Evolutionary conservation across 257 asterid species (phyloP), one percentile per base, ranked within the genome.

Genomic region (Lantana camara): DNA sequence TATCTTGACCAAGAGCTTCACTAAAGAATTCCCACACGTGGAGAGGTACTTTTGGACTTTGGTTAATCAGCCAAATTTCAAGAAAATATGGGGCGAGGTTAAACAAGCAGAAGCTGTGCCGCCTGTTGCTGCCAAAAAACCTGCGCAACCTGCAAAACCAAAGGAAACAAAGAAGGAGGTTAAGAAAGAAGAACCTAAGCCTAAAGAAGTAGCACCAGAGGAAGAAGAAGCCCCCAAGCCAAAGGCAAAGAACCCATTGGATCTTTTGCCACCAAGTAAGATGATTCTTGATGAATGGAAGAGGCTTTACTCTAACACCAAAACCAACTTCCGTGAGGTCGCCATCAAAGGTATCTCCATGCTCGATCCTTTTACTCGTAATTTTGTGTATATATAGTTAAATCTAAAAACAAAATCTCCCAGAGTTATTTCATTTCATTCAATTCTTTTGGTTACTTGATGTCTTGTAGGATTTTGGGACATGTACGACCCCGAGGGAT

Each of bases 241-340:
- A 1, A 93, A 89, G 79, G 72, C 97, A 34, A 90, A 90, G 85
- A 93, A 93, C 69, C 96, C 98, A 3, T 77, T 93, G 69, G 98
- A 93, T 74, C 95, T 93, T 46, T 70, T 93, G 82, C 98, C 98
- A 30, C 97, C 98, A 15, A 93, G 98, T 37, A 69, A 46, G 70
- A 89, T 93, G 98, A 45, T 93, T 57, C 82, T 93, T 0, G 98
- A 93, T 76, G 98, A 93, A 0, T 93, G 98, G 98, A 93, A 93
- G 77, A 87, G 97, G 83, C 96, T 93, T 22, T 93, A 93, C 83
- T 93, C 98, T 2, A 93, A 93, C 83, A 93, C 98, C 15, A 93
- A 93, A 75, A 69, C 87, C 66, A 90, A 93, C 75, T 93, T 93
- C 80, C 97, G 96, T 45, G 98, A 89, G 81, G 96, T 93, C 17